Evolutionary conservation across 139 green algal genomes (phyloP).

Genomic region (Astrephomene gubernaculifera): DNA sequence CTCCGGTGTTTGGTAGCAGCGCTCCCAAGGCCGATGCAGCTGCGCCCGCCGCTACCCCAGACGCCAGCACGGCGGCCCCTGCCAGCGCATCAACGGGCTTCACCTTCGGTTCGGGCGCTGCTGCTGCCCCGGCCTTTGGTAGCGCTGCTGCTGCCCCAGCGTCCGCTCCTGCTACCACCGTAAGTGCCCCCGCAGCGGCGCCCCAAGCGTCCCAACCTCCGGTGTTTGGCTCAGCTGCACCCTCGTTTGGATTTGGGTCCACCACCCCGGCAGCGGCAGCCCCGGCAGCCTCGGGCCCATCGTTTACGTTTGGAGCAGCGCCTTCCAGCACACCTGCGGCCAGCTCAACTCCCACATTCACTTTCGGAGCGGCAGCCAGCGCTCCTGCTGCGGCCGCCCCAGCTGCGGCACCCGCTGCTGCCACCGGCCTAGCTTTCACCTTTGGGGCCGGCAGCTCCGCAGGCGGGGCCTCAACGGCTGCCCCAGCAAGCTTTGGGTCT

Average conservation of each 20-base stretch:
- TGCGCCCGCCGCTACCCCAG: neutral
- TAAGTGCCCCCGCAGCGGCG: neutral
- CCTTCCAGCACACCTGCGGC: neutral
- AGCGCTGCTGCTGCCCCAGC: neutral
- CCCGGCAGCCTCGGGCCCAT: neutral
- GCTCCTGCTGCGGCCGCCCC: neutral
- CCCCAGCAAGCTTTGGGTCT: neutral
- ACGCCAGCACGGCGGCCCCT: neutral
- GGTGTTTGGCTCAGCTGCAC: neutral
- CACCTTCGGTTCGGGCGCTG: neutral
- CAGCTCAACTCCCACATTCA: neutral
- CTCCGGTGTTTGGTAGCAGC: neutral
- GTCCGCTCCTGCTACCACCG: neutral
- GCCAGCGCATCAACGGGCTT: neutral
- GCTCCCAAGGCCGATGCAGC: neutral
- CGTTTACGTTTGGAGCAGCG: conserved; percentile 13
- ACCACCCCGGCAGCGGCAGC: neutral
- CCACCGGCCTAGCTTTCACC: neutral
- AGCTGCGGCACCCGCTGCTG: neutral
- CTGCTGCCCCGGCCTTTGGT: neutral
- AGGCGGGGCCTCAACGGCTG: neutral
- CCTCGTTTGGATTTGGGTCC: neutral
- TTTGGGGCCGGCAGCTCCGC: neutral
- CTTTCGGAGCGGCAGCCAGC: neutral
- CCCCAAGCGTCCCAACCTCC: neutral